Conservation (phyloP, 441 rosid species). For the Corymbia citriodora region DNA sequence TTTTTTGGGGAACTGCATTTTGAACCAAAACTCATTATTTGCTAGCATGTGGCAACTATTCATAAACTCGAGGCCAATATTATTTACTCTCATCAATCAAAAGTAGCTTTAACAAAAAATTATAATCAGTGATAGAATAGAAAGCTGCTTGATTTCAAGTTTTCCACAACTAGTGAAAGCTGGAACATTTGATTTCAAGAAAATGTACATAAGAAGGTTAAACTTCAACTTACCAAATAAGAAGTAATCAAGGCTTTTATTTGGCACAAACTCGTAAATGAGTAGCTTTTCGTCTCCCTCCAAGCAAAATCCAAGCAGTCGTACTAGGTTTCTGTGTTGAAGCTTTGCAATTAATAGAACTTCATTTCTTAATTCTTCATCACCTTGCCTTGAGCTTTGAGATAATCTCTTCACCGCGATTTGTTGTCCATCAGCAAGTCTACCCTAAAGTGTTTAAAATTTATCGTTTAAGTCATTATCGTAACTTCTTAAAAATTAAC, state of each 20-base stretch:
- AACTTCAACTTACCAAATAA: background rate
- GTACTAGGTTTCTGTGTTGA: background rate
- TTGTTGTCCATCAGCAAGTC: background rate
- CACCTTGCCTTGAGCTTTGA: background rate
- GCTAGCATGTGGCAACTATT: background rate
- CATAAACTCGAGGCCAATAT: background rate
- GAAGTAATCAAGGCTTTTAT: background rate
- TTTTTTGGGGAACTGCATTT: background rate
- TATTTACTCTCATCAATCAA: background rate
- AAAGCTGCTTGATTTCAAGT: background rate
- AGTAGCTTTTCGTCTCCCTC: background rate
- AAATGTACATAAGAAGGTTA: background rate
- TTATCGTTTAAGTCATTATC: background rate
- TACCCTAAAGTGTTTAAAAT: background rate
- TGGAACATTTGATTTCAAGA: background rate
- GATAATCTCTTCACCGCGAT: background rate
- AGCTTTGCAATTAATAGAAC: background rate
- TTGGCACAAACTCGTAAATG: background rate
- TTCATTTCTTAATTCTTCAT: background rate
- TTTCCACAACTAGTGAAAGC: background rate
- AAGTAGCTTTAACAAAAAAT: background rate
- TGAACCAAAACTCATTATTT: background rate
- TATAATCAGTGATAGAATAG: accelerated
- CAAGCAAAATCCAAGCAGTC: background rate
- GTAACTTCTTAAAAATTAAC: background rate